These are phyloP conservation scores for Backusella australiensis DNA, from an alignment of 192 early-diverging fungal genomes.

Conservation along the genomic window DNA sequence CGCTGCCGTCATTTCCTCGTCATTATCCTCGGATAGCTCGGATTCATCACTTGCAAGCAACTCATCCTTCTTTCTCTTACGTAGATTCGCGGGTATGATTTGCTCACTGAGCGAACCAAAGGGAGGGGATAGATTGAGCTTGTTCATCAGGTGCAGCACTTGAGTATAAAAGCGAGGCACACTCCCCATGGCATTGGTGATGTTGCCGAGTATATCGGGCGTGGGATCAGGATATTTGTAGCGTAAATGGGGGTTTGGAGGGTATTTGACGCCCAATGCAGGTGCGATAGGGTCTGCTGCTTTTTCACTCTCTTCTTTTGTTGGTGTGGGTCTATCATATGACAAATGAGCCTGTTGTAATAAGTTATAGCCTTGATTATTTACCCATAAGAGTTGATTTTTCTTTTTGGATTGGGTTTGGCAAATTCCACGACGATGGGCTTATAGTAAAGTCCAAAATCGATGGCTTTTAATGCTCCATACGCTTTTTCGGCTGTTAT, in stretches of 20 bases:
- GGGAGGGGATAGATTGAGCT: conserved; percentile 60
- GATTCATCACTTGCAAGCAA: conserved; percentile 49
- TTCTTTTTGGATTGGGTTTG: conserved; percentile 24
- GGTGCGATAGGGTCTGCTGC: conserved; percentile 30
- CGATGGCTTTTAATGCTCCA: conserved; percentile 23
- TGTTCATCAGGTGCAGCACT: conserved; percentile 63
- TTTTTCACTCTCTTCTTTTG: background rate
- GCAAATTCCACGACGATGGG: conserved; percentile 43
- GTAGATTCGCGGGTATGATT: conserved; percentile 11
- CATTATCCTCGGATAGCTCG: conserved; percentile 36
- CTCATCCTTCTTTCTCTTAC: conserved; percentile 42
- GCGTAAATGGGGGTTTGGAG: conserved; percentile 36
- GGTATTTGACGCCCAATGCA: conserved; percentile 33
- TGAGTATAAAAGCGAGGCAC: conserved; percentile 58
- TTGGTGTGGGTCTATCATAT: background rate
- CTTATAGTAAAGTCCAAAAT: conserved; percentile 19
- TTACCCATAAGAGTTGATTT: background rate
- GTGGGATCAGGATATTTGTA: conserved; percentile 47
- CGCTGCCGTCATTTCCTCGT: conserved; percentile 13
- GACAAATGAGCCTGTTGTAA: no score
- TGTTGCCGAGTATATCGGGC: conserved; percentile 48
- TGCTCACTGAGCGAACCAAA: conserved; percentile 28
- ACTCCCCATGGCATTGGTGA: conserved; percentile 48
- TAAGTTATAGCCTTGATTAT: background rate
- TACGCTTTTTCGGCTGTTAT: conserved; percentile 30